A percentile compares a stretch with the other conserved stretches of the same genome.
These are phyloP conservation scores for Mortierella sp. DNA, from an alignment of 371 early-diverging fungal species.

Conservation along the genomic window DNA sequence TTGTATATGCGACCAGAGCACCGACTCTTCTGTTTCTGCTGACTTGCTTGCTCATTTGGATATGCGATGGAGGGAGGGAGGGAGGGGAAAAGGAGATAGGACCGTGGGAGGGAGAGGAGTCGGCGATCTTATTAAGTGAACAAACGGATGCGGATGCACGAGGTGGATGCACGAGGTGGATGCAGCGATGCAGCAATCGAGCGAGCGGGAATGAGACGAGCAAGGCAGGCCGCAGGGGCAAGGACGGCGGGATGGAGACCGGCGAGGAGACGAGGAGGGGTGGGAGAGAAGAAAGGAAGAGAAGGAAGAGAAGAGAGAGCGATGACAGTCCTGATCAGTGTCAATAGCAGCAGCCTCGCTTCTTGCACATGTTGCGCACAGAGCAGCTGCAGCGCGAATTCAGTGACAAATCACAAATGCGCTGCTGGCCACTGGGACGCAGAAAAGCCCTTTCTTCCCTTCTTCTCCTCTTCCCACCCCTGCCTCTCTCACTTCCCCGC, in stretches of 20 bases:
- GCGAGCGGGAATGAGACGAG: background rate
- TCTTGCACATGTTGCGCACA: background rate
- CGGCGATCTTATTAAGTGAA: constrained; percentile 45
- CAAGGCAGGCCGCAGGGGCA: background rate
- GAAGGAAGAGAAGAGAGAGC: background rate
- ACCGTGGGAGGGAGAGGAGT: background rate
- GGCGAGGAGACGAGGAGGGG: background rate
- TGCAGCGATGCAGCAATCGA: background rate
- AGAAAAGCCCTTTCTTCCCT: background rate
- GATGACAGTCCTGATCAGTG: background rate
- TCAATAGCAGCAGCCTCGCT: background rate
- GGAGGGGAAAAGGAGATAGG: background rate
- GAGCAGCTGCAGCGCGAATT: background rate
- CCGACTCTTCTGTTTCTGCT: constrained; percentile 37
- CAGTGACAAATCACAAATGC: background rate
- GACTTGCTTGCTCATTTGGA: constrained; percentile 35
- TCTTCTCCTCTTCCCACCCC: background rate
- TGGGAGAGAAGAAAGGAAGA: background rate
- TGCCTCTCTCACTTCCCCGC: too few relatives aligned
- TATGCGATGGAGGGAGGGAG: background rate
- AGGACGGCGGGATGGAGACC: background rate
- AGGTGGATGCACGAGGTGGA: background rate
- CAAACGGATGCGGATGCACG: constrained; percentile 11
- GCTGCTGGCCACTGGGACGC: too few relatives aligned
- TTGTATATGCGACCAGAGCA: constrained; percentile 37